Evolutionary conservation across 2,329 filamentous ascomycete genomes (phyloP).

Genomic region (Chaetomiaceae sp.): DNA sequence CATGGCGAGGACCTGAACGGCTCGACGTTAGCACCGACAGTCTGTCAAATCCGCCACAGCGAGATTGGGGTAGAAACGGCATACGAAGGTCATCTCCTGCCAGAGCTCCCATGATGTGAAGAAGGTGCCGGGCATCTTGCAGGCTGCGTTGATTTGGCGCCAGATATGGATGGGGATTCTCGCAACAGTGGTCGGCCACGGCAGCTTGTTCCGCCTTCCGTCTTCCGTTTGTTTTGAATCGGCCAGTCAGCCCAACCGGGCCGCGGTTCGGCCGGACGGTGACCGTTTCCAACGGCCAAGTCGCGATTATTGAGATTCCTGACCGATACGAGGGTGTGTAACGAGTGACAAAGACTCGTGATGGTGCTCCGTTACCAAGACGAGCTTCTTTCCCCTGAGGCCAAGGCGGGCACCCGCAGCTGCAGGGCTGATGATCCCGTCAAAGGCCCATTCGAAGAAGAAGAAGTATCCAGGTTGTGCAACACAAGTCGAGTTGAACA

Average conservation of each 20-base stretch:
- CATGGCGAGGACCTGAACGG: constrained; percentile 60
- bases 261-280: not conserved
- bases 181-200: not conserved
- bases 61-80: constrained; percentile 31
- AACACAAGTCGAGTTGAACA: not conserved
- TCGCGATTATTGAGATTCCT: not conserved
- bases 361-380: constrained; percentile 1
- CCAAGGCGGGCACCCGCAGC: constrained; percentile 17
- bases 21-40: constrained; percentile 18
- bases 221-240: not conserved
- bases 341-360: constrained; percentile 18
- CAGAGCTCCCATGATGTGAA: constrained; percentile 70
- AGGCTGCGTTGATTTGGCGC: not conserved
- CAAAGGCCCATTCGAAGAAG: not conserved
- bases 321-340: constrained; percentile 22
- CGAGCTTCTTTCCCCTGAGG: constrained; percentile 7
- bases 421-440: constrained; percentile 13
- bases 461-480: constrained; percentile 1
- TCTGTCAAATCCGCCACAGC: not conserved
- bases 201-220: not conserved
- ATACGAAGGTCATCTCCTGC: constrained; percentile 86
- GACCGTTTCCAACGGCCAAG: not conserved
- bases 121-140: constrained; percentile 44
- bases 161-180: not conserved
- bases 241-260: not conserved